phyloP scores from a whole-genome alignment of 257 asterid species.

The Mentha longifolia region DNA sequence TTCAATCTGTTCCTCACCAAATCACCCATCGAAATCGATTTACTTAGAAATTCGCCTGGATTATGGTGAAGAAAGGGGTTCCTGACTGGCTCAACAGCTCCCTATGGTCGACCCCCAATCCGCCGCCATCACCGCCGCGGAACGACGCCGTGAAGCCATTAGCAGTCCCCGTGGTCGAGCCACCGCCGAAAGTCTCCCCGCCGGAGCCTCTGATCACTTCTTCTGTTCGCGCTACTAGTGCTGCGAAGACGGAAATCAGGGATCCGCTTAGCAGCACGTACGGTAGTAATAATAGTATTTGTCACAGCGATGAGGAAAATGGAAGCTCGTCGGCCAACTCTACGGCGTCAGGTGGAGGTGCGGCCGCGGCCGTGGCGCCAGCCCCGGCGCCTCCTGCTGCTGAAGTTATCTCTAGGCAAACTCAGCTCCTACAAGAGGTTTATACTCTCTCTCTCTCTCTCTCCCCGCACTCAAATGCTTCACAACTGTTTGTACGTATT shows the following conservation, averaged over 20 bases:
- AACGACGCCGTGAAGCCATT: conserved; percentile 35
- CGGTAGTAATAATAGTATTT: conserved; percentile 40
- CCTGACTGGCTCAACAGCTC: conserved; percentile 92
- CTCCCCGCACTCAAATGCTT: background rate
- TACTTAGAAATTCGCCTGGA: background rate
- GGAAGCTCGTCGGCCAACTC: conserved; percentile 54
- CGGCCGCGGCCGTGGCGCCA: conserved; percentile 33
- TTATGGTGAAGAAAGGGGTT: conserved; percentile 59
- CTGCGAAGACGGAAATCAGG: conserved; percentile 50
- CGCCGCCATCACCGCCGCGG: conserved; percentile 37
- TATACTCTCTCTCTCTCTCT: background rate
- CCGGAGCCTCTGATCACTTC: conserved; percentile 43
- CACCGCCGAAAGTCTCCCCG: conserved; percentile 43
- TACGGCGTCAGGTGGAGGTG: conserved; percentile 41
- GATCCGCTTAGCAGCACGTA: conserved; percentile 60
- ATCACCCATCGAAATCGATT: conserved; percentile 8
- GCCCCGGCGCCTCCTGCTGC: conserved; percentile 41
- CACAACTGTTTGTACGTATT: background rate
- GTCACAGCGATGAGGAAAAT: conserved; percentile 57
- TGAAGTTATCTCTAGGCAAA: conserved; percentile 67
- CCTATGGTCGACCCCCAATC: conserved; percentile 63
- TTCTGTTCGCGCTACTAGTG: conserved; percentile 22
- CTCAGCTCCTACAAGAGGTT: conserved; percentile 86
- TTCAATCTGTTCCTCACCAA: background rate
- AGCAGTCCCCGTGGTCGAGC: conserved; percentile 41